These are phyloP conservation scores for Verticillium nubilum DNA, from an alignment of 2,329 filamentous ascomycete species.

Conservation along the genomic window DNA sequence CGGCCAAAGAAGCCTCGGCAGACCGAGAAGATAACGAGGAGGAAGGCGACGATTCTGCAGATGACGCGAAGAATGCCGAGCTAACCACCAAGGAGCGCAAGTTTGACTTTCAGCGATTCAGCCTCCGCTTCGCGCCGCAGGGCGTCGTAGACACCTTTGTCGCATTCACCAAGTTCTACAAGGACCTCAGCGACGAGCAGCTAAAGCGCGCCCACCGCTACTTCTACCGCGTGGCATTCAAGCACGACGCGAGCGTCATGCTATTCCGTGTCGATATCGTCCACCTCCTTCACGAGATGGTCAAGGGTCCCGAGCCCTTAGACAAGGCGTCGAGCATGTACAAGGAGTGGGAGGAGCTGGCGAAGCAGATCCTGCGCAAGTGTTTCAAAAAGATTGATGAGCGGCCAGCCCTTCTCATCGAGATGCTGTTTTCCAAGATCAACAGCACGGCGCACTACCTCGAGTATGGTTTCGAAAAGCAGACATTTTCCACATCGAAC, in stretches of 20 bases:
- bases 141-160: constrained; percentile 86
- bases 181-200: constrained; percentile 72
- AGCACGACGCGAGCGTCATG: constrained; percentile 84
- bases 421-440: constrained; percentile 93
- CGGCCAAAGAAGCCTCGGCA: constrained; percentile 37
- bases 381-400: constrained; percentile 82
- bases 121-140: constrained; percentile 75
- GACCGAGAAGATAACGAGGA: constrained; percentile 37
- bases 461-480: constrained; percentile 84
- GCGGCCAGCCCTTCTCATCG: constrained; percentile 77
- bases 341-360: constrained; percentile 87
- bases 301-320: constrained; percentile 78
- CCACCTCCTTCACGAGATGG: constrained; percentile 80
- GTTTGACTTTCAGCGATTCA: constrained; percentile 87
- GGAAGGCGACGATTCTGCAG: constrained; percentile 62
- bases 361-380: constrained; percentile 75
- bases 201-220: constrained; percentile 90
- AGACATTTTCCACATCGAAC: constrained; percentile 55
- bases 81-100: constrained; percentile 74
- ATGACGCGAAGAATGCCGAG: constrained; percentile 69
- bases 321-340: constrained; percentile 61
- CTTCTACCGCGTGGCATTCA: constrained; percentile 91
- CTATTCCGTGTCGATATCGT: constrained; percentile 90
- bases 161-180: constrained; percentile 71
- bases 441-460: constrained; percentile 78